Evolutionary conservation across 768 basidiomycete genomes (phyloP), one percentile per base, ranked within the genome.

Genomic region (Pulveroboletus sp.): DNA sequence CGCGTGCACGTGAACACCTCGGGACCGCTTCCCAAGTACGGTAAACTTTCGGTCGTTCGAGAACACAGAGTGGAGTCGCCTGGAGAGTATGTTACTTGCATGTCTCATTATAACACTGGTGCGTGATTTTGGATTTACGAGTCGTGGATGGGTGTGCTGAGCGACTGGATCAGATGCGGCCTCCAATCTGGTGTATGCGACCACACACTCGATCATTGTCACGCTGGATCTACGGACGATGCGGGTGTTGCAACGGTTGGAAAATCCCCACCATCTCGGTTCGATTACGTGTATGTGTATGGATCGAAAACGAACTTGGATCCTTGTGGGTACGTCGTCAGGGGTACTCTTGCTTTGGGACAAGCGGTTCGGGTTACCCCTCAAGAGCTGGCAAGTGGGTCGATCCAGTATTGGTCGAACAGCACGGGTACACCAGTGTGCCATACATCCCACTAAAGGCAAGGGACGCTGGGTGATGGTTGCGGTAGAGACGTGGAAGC

Each of bases 271-370:
- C 35, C 84, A 95, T 58, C 79, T 82, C 57, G 95, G 96, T 0
- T 83, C 92, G 0, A 90, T 97, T 52, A 89, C 92, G 0, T 79
- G 83, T 36, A 66, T 95, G 50, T 95, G 91, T 57, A 67, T 93
- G 40, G 93, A 95, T 64, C 81, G 82, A 31, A 89, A 86, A 61
- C 82, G 79, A 24, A 80, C 88, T 6, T 98, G 95, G 95, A 75
- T 95, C 24, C 74, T 96, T 11, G 83, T 89, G 15, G 95, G 91
- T 3, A 96, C 95, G 1, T 81, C 86, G 3, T 81, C 79, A 2
- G 96, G 95, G 6, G 81, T 86, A 12, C 71, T 98, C 11, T 83
- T 89, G 0, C 75, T 99, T 3, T 99, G 94, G 93, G 96, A 99
- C 70, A 82, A 92, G 38, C 86, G 95, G 9, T 99, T 98, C 57